Conservation (phyloP, 2,329 filamentous ascomycete species). For the Pseudocercospora fuligena region DNA sequence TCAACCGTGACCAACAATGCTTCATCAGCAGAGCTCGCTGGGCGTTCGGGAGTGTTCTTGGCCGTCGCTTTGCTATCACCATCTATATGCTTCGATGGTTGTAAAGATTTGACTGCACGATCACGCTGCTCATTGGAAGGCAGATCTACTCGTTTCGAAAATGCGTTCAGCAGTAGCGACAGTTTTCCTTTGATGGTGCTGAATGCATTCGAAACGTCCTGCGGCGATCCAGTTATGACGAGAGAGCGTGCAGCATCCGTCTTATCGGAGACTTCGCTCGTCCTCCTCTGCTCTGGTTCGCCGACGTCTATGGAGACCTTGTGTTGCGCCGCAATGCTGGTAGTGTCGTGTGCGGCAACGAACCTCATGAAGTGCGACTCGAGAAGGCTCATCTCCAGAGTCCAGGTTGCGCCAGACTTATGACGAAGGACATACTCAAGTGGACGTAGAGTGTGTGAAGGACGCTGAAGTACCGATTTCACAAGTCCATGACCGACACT, state of each 20-base stretch:
- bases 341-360: conserved; percentile 1
- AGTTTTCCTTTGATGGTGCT: not conserved
- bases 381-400: conserved; percentile 15
- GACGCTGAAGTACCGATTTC: not conserved
- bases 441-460: conserved; percentile 2
- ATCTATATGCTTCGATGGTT: not conserved
- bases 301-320: conserved; percentile 17
- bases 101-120: not conserved
- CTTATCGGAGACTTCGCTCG: not conserved
- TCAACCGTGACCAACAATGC: not conserved
- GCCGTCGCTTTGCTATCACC: not conserved
- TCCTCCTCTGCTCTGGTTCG: conserved; percentile 18
- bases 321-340: not conserved
- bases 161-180: not conserved
- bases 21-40: not conserved
- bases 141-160: not conserved
- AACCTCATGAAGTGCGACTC: conserved; percentile 19
- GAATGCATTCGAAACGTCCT: not conserved
- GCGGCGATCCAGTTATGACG: conserved; percentile 11
- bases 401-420: not conserved
- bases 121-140: not conserved
- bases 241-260: conserved; percentile 17
- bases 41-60: not conserved
- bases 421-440: conserved; percentile 3
- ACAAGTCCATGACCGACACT: not conserved